These are phyloP conservation scores for Mucor plumbeus DNA, from an alignment of 371 early-diverging fungal species.

Conservation along the genomic window DNA sequence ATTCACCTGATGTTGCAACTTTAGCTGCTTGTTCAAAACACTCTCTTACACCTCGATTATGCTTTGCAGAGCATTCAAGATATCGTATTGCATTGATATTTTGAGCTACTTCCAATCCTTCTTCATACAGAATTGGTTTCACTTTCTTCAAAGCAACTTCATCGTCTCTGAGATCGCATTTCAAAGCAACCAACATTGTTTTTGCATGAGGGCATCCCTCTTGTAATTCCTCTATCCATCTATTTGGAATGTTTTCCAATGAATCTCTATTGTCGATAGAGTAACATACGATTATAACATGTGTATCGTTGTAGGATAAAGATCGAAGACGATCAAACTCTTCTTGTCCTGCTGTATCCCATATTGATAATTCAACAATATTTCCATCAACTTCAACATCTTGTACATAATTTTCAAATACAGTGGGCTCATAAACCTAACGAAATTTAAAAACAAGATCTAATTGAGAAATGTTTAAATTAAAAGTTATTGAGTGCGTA, in stretches of 20 bases:
- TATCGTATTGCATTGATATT: constrained; percentile 55
- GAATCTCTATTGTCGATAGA: constrained; percentile 63
- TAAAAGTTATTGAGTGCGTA: not conserved
- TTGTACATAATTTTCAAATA: constrained; percentile 89
- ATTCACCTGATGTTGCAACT: constrained; percentile 41
- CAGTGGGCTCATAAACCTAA: constrained; percentile 69
- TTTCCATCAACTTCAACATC: constrained; percentile 81
- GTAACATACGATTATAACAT: constrained; percentile 64
- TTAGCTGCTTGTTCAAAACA: constrained; percentile 61
- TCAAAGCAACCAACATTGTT: constrained; percentile 59
- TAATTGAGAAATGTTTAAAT: too few relatives aligned
- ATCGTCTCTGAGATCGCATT: constrained; percentile 64
- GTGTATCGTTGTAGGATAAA: constrained; percentile 60
- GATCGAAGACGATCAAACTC: constrained; percentile 65
- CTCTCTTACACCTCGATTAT: constrained; percentile 57
- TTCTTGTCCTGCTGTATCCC: constrained; percentile 93
- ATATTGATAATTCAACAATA: constrained; percentile 82
- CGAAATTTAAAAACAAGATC: too few relatives aligned
- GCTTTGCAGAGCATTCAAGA: constrained; percentile 61
- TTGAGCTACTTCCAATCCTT: constrained; percentile 54
- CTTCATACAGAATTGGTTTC: constrained; percentile 51
- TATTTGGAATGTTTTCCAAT: constrained; percentile 60
- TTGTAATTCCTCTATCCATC: constrained; percentile 58
- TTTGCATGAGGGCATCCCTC: constrained; percentile 55
- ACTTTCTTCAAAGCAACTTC: constrained; percentile 22